Percentiles rank a stretch among this genome's conserved stretches.
These are phyloP conservation scores for Pythium angustatum DNA, from an alignment of 352 stramenopile species.

Conservation along the genomic window DNA sequence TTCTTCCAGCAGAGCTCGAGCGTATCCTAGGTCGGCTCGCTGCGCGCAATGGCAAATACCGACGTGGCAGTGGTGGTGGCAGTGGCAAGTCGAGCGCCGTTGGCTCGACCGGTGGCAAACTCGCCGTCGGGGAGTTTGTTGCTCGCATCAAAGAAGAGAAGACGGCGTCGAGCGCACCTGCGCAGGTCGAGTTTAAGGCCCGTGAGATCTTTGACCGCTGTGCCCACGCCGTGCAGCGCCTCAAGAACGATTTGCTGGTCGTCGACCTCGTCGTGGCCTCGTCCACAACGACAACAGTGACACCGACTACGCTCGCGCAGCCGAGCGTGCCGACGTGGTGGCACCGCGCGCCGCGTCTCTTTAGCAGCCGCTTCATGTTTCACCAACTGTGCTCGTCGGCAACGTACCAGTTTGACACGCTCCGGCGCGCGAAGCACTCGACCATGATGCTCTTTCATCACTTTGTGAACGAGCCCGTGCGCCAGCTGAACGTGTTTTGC, in stretches of 20 bases:
- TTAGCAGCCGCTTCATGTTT: constrained; percentile 87
- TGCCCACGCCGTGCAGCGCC: constrained; percentile 56
- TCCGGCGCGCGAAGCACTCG: constrained; percentile 87
- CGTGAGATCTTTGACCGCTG: constrained; percentile 69
- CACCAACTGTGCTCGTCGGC: constrained; percentile 79
- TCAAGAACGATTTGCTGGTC: constrained; percentile 82
- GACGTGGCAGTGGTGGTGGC: constrained; percentile 29
- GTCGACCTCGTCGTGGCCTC: constrained; percentile 51
- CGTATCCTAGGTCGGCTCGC: constrained; percentile 69
- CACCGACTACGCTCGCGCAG: constrained; percentile 33
- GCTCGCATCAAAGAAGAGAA: constrained; percentile 55
- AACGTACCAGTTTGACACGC: constrained; percentile 85
- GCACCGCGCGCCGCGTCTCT: constrained; percentile 64
- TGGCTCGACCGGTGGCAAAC: constrained; percentile 50
- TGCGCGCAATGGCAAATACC: constrained; percentile 63
- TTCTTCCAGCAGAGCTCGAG: constrained; percentile 74
- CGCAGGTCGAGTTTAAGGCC: constrained; percentile 61
- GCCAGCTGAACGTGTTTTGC: constrained; percentile 78
- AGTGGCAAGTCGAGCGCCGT: constrained; percentile 47
- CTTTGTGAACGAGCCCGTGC: constrained; percentile 74
- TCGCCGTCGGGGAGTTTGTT: constrained; percentile 34
- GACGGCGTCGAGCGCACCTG: neutral
- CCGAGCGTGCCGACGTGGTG: constrained; percentile 55
- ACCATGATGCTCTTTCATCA: constrained; percentile 90
- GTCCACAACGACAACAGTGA: neutral